Evolutionary conservation across 768 basidiomycete genomes (phyloP).

Genomic region (Tricholomella constricta): DNA sequence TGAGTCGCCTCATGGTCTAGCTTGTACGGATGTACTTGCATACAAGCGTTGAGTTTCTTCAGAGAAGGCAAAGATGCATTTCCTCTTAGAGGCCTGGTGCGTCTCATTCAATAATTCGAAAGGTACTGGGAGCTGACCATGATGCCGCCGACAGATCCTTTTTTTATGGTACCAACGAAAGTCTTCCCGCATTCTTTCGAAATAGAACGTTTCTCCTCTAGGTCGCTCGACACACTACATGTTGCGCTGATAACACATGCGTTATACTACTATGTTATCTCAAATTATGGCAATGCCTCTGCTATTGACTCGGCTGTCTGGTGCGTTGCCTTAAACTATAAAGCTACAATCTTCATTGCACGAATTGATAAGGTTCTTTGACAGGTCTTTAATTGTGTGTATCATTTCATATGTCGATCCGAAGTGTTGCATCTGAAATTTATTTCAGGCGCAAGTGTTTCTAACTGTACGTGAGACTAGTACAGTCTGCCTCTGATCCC

Average conservation of each 20-base stretch:
- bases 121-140: neutral
- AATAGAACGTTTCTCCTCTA: slow-evolving; percentile 3
- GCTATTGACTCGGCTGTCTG: slow-evolving; percentile 5
- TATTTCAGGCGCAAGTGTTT: neutral
- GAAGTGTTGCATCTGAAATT: neutral
- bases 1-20: neutral
- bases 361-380: neutral
- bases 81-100: neutral
- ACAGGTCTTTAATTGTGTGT: neutral
- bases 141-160: neutral
- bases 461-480: neutral
- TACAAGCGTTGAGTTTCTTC: slow-evolving; percentile 1
- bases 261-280: slow-evolving; percentile 10
- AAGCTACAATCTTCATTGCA: neutral
- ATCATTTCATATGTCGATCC: neutral
- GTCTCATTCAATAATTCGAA: neutral
- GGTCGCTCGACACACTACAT: slow-evolving; percentile 30
- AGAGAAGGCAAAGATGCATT: neutral
- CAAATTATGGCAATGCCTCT: slow-evolving; percentile 1
- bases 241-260: slow-evolving; percentile 12
- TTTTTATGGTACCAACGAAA: neutral
- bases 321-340: neutral
- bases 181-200: neutral
- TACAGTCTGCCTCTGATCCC: neutral
- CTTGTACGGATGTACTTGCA: slow-evolving; percentile 7